A percentile compares a stretch with the other conserved stretches of the same genome.
Conservation (phyloP, 768 basidiomycete species). For the Paxillus ammoniavirescens region DNA sequence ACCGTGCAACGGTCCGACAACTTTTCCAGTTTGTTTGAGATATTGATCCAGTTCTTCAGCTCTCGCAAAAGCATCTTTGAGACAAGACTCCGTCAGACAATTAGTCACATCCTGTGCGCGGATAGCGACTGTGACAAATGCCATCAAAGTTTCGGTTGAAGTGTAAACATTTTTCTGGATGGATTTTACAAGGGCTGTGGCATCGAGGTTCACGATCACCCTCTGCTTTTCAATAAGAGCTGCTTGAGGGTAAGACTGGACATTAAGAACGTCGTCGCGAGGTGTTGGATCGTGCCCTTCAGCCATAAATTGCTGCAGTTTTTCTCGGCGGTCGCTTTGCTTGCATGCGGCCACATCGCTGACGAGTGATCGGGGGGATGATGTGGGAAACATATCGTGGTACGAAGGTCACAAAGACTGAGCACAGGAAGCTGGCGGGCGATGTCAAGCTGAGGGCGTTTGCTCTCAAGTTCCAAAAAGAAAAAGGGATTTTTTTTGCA, state of each 20-base stretch:
- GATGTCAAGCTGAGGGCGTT: too few species aligned
- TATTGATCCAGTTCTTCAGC: slow-evolving; percentile 52
- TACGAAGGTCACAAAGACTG: not conserved
- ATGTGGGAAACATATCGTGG: slow-evolving; percentile 7
- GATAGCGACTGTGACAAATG: slow-evolving; percentile 27
- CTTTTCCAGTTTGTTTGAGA: slow-evolving; percentile 42
- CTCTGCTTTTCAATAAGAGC: slow-evolving; percentile 25
- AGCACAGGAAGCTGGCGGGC: too few species aligned
- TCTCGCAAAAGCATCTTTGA: slow-evolving; percentile 46
- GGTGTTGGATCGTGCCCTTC: slow-evolving; percentile 1
- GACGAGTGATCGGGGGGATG: not conserved
- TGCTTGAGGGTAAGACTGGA: slow-evolving; percentile 28
- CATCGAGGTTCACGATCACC: slow-evolving; percentile 30
- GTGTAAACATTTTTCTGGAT: slow-evolving; percentile 23
- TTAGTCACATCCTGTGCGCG: slow-evolving; percentile 39
- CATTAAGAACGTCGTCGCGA: slow-evolving; percentile 7
- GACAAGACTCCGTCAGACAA: slow-evolving; percentile 58
- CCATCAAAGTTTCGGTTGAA: slow-evolving; percentile 24
- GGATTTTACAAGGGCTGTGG: slow-evolving; percentile 23
- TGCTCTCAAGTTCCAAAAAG: too few species aligned
- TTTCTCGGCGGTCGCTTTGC: slow-evolving; percentile 20
- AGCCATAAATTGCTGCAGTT: slow-evolving; percentile 9
- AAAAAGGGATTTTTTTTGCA: too few species aligned
- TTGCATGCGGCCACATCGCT: slow-evolving; percentile 22
- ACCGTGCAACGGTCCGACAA: slow-evolving; percentile 46